phyloP scores from a whole-genome alignment of 2,329 filamentous ascomycete species.

The Colletotrichum tropicale region DNA sequence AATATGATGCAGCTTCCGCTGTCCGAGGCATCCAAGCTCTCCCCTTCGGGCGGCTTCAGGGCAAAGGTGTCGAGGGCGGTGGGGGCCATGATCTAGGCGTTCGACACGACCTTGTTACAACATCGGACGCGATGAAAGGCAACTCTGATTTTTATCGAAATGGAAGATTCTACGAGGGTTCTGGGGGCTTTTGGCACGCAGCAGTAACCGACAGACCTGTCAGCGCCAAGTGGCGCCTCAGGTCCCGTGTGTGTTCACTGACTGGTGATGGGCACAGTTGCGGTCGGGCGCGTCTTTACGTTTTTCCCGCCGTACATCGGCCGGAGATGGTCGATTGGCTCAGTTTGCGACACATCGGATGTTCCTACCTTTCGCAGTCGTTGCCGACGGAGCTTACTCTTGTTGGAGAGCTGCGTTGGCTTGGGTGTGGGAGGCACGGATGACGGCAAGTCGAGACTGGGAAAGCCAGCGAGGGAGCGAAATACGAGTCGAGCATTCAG shows the following conservation, averaged over 20 bases:
- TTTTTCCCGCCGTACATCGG: not conserved
- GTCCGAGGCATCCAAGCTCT: conserved; percentile 78
- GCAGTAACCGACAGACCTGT: not conserved
- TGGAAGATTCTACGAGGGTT: conserved; percentile 17
- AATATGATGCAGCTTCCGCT: conserved; percentile 80
- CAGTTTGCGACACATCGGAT: not conserved
- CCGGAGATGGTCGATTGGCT: not conserved
- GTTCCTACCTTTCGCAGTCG: not conserved
- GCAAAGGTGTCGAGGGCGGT: conserved; percentile 72
- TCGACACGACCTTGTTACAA: conserved; percentile 99
- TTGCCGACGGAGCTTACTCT: not conserved
- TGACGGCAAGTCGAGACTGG: not conserved
- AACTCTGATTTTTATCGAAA: conserved; percentile 80
- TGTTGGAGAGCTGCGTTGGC: not conserved
- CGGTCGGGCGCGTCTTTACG: not conserved
- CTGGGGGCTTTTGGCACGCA: not conserved
- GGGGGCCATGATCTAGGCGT: conserved; percentile 94
- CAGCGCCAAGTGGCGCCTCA: conserved; percentile 4
- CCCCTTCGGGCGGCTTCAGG: conserved; percentile 85
- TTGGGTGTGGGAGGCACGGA: not conserved
- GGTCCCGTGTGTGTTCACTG: not conserved
- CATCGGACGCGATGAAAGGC: conserved; percentile 94
- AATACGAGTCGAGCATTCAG: not conserved
- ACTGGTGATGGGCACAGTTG: not conserved
- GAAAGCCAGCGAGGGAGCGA: not conserved